A percentile compares a stretch with the other conserved stretches of the same genome.
Conservation (phyloP, 306 rosid genomes). For the Clitoria ternatea region DNA sequence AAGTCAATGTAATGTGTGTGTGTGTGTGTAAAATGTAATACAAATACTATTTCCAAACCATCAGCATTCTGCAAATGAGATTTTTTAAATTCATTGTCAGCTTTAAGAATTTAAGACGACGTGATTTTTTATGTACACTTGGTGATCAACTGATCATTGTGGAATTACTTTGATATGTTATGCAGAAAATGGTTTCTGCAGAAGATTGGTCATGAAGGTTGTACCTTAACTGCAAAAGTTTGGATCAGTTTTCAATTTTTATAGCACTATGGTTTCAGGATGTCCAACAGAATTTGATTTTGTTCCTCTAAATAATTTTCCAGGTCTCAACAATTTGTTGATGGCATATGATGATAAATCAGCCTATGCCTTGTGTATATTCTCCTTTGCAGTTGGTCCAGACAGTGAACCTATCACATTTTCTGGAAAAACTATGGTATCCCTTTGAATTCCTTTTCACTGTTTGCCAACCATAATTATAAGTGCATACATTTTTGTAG, state of each 20-base stretch:
- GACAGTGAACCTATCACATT: constrained; percentile 68
- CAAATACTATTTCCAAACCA: not conserved
- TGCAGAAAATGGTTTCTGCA: constrained; percentile 99
- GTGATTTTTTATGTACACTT: no score
- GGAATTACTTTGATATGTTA: constrained; percentile 26
- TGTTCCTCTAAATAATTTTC: constrained; percentile 21
- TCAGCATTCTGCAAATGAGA: not conserved
- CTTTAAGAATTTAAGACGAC: no score
- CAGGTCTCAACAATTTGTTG: constrained; percentile 93
- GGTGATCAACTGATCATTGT: constrained; percentile 23
- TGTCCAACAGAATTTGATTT: constrained; percentile 9
- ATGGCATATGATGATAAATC: constrained; percentile 93
- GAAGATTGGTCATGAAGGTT: constrained; percentile 96
- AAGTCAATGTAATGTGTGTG: no score
- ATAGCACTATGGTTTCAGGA: not conserved
- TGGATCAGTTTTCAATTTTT: constrained; percentile 9
- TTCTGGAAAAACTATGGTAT: constrained; percentile 83
- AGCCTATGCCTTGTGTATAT: constrained; percentile 79
- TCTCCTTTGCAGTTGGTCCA: constrained; percentile 75
- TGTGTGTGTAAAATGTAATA: no score
- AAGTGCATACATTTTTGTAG: not conserved
- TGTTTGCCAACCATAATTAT: constrained; percentile 5
- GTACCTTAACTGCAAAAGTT: constrained; percentile 1
- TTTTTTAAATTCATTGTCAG: not conserved
- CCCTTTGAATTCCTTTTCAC: not conserved